A percentile compares a stretch with the other conserved stretches of the same genome.
phyloP scores from a whole-genome alignment of 164 flowering plant genomes.

The Nymphaea colorata region DNA sequence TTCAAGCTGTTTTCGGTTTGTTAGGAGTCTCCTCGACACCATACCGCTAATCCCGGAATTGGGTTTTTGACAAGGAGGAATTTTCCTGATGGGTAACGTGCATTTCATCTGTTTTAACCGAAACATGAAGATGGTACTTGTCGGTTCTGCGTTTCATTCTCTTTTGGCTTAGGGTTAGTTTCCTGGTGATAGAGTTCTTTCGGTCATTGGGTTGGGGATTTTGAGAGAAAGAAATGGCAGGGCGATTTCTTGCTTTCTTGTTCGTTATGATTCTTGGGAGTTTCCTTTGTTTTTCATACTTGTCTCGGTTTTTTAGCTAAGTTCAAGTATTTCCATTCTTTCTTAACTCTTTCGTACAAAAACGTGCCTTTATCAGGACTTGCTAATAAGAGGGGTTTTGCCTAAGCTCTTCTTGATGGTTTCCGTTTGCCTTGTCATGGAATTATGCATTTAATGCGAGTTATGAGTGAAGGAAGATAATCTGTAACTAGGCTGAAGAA shows the following conservation, averaged over 20 bases:
- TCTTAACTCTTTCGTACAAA: background rate
- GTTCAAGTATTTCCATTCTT: background rate
- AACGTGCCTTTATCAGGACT: background rate
- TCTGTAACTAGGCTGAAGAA: too few species aligned
- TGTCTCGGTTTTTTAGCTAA: background rate
- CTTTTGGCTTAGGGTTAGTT: too few species aligned
- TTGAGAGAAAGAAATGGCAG: background rate
- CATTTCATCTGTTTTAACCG: background rate
- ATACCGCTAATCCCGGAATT: background rate
- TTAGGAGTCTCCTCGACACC: background rate
- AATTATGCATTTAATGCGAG: background rate
- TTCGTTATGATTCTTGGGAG: background rate
- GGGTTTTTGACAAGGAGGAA: background rate
- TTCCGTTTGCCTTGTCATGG: background rate
- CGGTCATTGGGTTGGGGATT: background rate
- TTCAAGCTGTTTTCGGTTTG: background rate
- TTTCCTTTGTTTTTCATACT: background rate
- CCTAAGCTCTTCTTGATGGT: too few species aligned
- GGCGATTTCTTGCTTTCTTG: background rate
- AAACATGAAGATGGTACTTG: background rate
- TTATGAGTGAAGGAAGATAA: background rate
- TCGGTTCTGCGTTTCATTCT: background rate
- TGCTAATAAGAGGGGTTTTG: background rate
- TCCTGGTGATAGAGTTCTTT: background rate
- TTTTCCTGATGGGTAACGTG: background rate